Conservation (phyloP, 2,329 filamentous ascomycete genomes). For the Scedosporium boydii region DNA sequence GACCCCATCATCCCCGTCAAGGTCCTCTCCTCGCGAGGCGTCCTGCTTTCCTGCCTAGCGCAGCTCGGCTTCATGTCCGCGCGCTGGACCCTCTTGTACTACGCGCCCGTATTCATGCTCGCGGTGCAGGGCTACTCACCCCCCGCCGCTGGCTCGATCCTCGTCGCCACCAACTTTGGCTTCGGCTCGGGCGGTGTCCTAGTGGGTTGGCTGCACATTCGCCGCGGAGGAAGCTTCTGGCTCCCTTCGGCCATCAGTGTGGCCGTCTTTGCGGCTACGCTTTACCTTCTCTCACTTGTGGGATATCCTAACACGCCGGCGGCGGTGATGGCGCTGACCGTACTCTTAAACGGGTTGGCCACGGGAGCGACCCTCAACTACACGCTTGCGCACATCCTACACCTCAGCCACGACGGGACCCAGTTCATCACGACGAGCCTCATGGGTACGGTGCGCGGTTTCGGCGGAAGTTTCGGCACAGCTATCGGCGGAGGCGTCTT, state of each 20-base stretch:
- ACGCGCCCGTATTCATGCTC: constrained; percentile 69
- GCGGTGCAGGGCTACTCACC: constrained; percentile 63
- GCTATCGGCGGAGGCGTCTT: constrained; percentile 73
- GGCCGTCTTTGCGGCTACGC: constrained; percentile 49
- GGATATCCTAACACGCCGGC: constrained; percentile 43
- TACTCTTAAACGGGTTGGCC: constrained; percentile 63
- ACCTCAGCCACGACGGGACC: constrained; percentile 55
- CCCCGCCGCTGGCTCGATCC: constrained; percentile 61
- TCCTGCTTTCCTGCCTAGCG: constrained; percentile 63
- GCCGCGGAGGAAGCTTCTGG: constrained; percentile 65
- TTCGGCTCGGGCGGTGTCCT: constrained; percentile 67
- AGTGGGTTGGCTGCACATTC: constrained; percentile 68
- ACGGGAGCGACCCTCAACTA: constrained; percentile 72
- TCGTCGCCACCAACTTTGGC: constrained; percentile 73
- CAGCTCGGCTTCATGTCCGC: constrained; percentile 73
- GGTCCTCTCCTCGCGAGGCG: constrained; percentile 59
- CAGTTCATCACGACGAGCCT: constrained; percentile 71
- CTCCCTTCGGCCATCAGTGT: constrained; percentile 51
- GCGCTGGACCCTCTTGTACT: constrained; percentile 74
- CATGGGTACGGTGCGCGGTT: constrained; percentile 70
- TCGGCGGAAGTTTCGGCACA: constrained; percentile 72
- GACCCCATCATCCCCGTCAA: constrained; percentile 69
- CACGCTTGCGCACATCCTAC: constrained; percentile 68
- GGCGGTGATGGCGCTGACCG: constrained; percentile 44
- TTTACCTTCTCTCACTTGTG: constrained; percentile 45